Conservation (phyloP, 805 yeast species). For the Yarrowia sp. region DNA sequence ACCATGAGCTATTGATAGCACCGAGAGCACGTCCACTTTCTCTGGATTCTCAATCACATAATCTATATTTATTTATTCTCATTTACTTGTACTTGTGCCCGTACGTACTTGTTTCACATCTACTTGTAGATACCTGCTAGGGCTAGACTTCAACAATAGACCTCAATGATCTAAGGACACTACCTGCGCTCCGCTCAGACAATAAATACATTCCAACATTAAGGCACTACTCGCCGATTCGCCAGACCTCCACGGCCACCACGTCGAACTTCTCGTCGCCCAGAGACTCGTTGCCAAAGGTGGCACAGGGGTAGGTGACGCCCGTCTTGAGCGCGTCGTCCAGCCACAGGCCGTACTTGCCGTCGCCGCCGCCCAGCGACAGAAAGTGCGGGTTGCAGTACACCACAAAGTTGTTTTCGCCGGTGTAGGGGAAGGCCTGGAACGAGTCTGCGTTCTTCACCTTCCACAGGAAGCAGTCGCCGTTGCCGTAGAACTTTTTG, state of each 20-base stretch:
- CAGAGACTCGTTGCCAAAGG: conserved; percentile 86
- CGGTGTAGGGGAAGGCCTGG: conserved; percentile 84
- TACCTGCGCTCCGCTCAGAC: not conserved
- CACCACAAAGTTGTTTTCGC: conserved; percentile 79
- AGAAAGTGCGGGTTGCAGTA: conserved; percentile 75
- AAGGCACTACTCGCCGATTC: conserved; percentile 41
- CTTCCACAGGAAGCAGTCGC: conserved; percentile 93
- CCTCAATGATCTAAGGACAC: too few relatives aligned
- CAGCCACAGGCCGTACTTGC: conserved; percentile 88
- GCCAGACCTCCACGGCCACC: conserved; percentile 82
- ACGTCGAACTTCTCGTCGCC: conserved; percentile 64
- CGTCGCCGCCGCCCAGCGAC: conserved; percentile 89
- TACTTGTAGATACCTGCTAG: too few relatives aligned
- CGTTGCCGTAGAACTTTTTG: conserved; percentile 82
- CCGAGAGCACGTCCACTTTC: too few relatives aligned
- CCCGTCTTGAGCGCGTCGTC: conserved; percentile 74
- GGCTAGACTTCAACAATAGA: too few relatives aligned
- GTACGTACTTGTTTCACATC: too few relatives aligned
- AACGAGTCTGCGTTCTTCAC: conserved; percentile 49
- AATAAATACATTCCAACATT: conserved; percentile 23
- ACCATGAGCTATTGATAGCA: too few relatives aligned
- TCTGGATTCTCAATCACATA: too few relatives aligned
- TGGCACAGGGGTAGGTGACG: conserved; percentile 71
- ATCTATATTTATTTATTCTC: too few relatives aligned
- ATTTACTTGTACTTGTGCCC: too few relatives aligned